phyloP scores from a whole-genome alignment of 2,329 filamentous ascomycete genomes.

The Thelonectria blattea region DNA sequence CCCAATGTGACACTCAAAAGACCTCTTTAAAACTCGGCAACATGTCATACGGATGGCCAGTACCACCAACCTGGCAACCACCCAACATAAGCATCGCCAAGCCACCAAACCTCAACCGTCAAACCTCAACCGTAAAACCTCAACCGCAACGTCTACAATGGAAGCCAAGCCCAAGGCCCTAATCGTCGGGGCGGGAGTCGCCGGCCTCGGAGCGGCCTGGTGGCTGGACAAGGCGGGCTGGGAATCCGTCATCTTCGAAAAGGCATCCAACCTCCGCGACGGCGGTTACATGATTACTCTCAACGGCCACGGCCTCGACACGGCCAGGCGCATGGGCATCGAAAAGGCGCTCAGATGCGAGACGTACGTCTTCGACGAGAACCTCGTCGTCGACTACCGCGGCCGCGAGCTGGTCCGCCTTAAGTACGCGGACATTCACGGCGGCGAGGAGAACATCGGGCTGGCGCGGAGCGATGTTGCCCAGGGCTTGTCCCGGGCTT shows the following conservation, averaged over 20 bases:
- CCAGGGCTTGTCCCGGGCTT: background rate
- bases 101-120: too few species aligned
- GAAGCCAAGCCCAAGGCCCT: constrained; percentile 53
- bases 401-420: background rate
- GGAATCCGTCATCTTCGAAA: constrained; percentile 5
- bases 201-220: constrained; percentile 7
- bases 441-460: background rate
- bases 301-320: background rate
- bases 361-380: background rate
- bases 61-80: too few species aligned
- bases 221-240: constrained; percentile 10
- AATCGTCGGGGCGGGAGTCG: constrained; percentile 8
- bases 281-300: constrained; percentile 3
- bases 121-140: background rate
- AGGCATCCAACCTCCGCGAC: background rate
- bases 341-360: background rate
- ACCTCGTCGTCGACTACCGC: background rate
- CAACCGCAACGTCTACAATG: background rate
- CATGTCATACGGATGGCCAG: too few species aligned
- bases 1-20: too few species aligned
- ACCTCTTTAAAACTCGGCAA: too few species aligned
- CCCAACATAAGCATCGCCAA: too few species aligned
- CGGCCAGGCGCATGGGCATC: constrained; percentile 2
- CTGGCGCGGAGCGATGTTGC: constrained; percentile 6
- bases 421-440: constrained; percentile 4